Conservation (phyloP, 257 asterid species). For the Gentiana straminea region DNA sequence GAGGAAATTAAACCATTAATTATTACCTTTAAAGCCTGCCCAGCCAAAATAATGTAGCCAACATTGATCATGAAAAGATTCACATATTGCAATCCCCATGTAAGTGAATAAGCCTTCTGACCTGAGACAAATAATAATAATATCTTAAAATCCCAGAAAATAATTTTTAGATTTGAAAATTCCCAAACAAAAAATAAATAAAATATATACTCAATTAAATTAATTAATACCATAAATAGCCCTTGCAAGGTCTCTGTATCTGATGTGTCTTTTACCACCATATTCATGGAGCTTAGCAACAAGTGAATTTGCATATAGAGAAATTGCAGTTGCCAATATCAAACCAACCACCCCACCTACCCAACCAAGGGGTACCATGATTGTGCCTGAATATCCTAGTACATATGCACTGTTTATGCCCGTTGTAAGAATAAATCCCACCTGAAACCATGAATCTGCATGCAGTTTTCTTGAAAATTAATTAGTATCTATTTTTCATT, state of each 20-base stretch:
- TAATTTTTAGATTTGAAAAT: background rate
- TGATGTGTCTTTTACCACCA: conserved; percentile 90
- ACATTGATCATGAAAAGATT: conserved; percentile 91
- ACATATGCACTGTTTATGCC: conserved; percentile 96
- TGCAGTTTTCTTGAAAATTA: conserved; percentile 5
- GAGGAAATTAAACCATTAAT: no score
- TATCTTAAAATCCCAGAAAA: conserved; percentile 2
- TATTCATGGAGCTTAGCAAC: conserved; percentile 91
- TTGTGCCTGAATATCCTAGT: conserved; percentile 83
- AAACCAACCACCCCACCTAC: conserved; percentile 85
- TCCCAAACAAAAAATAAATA: background rate
- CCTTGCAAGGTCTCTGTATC: conserved; percentile 95
- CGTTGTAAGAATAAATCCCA: conserved; percentile 81
- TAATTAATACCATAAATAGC: conserved; percentile 64
- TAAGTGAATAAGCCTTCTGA: conserved; percentile 55
- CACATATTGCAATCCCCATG: conserved; percentile 86
- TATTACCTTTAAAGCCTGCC: conserved; percentile 77
- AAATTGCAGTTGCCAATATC: conserved; percentile 54
- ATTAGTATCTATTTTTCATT: no score
- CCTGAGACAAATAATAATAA: conserved; percentile 31
- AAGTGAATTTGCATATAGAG: conserved; percentile 69
- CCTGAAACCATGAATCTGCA: conserved; percentile 98
- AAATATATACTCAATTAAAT: background rate
- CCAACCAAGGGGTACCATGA: conserved; percentile 98
- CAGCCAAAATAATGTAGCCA: conserved; percentile 76